These are phyloP conservation scores for Candida cerambycidarum DNA, from an alignment of 805 yeast genomes.

Conservation along the genomic window DNA sequence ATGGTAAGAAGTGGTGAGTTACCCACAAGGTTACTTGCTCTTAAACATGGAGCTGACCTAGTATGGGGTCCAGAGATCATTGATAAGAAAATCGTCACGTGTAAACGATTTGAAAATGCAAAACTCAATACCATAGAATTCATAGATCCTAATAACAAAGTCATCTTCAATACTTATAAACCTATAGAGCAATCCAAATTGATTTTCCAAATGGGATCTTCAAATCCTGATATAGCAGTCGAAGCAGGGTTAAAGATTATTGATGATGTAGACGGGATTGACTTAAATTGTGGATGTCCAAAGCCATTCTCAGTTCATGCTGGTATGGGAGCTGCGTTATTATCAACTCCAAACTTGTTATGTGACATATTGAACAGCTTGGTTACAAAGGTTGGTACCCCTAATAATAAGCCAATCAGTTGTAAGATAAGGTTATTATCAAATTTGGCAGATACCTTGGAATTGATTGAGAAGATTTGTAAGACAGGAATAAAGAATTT, in stretches of 20 bases:
- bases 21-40: slow-evolving; percentile 79
- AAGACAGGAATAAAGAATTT: slow-evolving; percentile 81
- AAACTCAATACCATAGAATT: slow-evolving; percentile 62
- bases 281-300: slow-evolving; percentile 96
- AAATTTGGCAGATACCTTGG: slow-evolving; percentile 51
- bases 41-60: slow-evolving; percentile 85
- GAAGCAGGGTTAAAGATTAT: slow-evolving; percentile 82
- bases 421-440: slow-evolving; percentile 82
- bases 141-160: slow-evolving; percentile 37
- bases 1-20: slow-evolving; percentile 97
- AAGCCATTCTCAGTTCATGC: slow-evolving; percentile 91
- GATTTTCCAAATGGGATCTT: slow-evolving; percentile 89
- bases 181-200: slow-evolving; percentile 60
- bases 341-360: slow-evolving; percentile 76
- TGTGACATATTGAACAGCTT: slow-evolving; percentile 65
- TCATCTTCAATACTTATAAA: slow-evolving; percentile 76
- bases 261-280: slow-evolving; percentile 87
- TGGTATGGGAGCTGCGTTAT: slow-evolving; percentile 96
- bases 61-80: slow-evolving; percentile 95
- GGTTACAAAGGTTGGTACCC: slow-evolving; percentile 79
- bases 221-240: slow-evolving; percentile 81
- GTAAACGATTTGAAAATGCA: slow-evolving; percentile 62
- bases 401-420: slow-evolving; percentile 75
- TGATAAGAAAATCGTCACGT: slow-evolving; percentile 76
- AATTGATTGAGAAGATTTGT: slow-evolving; percentile 50